Evolutionary conservation across 768 basidiomycete genomes (phyloP).

Genomic region (Podaxis mareebaensis): DNA sequence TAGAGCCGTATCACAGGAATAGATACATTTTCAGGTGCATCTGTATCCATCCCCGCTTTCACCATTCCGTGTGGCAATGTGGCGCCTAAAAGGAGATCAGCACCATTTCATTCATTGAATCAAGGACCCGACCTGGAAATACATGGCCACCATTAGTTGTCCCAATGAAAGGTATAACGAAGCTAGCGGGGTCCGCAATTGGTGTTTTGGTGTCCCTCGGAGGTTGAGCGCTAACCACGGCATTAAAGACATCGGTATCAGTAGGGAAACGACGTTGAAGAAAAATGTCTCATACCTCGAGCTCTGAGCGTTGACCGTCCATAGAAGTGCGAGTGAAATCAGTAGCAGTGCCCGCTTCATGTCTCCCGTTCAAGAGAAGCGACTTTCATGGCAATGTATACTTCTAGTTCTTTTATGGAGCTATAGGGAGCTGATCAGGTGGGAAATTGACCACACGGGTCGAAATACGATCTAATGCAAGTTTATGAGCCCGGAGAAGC

Average conservation of each 20-base stretch:
- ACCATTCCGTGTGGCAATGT: constrained; percentile 72
- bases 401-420: not conserved
- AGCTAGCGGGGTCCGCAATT: constrained; percentile 40
- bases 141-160: constrained; percentile 66
- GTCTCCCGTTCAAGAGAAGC: not conserved
- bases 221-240: constrained; percentile 3
- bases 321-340: not conserved
- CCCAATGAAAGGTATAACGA: constrained; percentile 65
- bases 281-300: constrained; percentile 1
- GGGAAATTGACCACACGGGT: not conserved
- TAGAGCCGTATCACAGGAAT: not conserved
- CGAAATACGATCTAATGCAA: constrained; percentile 9
- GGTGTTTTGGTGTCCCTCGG: constrained; percentile 19
- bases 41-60: constrained; percentile 67
- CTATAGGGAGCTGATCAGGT: constrained; percentile 2
- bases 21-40: constrained; percentile 57
- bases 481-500: not conserved
- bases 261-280: no score
- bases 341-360: constrained; percentile 2
- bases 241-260: not conserved
- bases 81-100: constrained; percentile 41
- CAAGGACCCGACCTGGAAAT: constrained; percentile 52
- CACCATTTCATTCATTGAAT: not conserved
- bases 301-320: constrained; percentile 6
- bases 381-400: not conserved